Conservation (phyloP, 1,284 basidiomycete species). For the Gomphus bonarii region DNA sequence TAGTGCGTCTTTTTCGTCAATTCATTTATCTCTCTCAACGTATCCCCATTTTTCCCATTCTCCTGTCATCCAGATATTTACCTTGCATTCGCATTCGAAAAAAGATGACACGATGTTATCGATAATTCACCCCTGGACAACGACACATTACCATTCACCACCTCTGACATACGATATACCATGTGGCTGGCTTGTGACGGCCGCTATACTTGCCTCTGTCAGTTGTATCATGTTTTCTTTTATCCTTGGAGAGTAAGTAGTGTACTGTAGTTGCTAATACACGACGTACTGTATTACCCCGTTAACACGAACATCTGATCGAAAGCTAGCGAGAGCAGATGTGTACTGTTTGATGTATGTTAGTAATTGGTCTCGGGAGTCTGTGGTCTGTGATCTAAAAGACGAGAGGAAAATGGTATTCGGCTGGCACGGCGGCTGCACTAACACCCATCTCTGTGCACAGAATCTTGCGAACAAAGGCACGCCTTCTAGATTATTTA, state of each 20-base stretch:
- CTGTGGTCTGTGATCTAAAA: no score
- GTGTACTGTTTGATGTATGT: no score
- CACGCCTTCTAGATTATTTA: no score
- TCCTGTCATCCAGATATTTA: slow-evolving; percentile 54
- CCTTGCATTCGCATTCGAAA: slow-evolving; percentile 75
- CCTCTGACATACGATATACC: neutral
- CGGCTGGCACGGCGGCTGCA: no score
- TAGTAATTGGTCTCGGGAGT: no score
- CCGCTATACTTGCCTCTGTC: neutral
- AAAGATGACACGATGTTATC: slow-evolving; percentile 31
- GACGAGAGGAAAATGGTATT: no score
- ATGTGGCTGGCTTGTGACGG: neutral
- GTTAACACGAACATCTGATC: neutral
- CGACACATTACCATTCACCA: neutral
- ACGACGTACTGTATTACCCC: neutral
- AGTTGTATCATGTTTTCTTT: neutral
- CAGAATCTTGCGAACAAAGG: no score
- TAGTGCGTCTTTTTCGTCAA: slow-evolving; percentile 49
- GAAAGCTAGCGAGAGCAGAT: no score
- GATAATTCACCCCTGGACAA: neutral
- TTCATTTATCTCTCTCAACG: slow-evolving; percentile 3
- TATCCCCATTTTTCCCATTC: neutral
- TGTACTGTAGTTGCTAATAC: neutral
- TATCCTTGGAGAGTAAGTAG: neutral
- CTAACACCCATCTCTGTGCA: no score